Conservation (phyloP, 2,329 filamentous ascomycete species). For the Fusarium newnesense region DNA sequence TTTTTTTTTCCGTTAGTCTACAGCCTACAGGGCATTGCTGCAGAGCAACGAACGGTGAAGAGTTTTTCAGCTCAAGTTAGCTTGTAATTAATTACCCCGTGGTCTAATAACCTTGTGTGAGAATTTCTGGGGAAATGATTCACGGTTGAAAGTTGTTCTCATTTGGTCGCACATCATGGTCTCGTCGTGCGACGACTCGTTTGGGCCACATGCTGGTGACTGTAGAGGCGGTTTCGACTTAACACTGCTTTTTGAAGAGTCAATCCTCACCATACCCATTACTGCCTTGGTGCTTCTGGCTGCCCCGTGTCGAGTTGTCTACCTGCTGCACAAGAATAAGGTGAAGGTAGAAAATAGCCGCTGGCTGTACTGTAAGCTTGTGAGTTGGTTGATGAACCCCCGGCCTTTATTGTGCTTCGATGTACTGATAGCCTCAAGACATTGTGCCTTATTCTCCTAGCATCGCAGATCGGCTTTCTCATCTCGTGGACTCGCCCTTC, state of each 20-base stretch:
- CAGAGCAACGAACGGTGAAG: not conserved
- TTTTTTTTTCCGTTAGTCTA: no score
- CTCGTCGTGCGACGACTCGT: slow-evolving; percentile 28
- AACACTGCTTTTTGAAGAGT: slow-evolving; percentile 56
- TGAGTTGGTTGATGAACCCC: slow-evolving; percentile 15
- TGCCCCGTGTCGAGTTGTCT: slow-evolving; percentile 34
- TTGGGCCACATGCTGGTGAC: slow-evolving; percentile 32
- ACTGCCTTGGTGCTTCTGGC: slow-evolving; percentile 43
- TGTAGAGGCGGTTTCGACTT: slow-evolving; percentile 60
- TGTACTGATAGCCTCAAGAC: slow-evolving; percentile 22
- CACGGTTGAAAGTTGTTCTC: no score
- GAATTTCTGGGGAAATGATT: no score
- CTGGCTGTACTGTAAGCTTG: slow-evolving; percentile 36
- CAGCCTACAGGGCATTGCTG: no score
- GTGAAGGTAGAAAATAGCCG: slow-evolving; percentile 33
- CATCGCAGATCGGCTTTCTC: slow-evolving; percentile 23
- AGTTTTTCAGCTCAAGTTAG: not conserved
- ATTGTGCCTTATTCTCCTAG: slow-evolving; percentile 14
- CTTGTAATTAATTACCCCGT: not conserved
- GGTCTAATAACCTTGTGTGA: not conserved
- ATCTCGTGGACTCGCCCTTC: slow-evolving; percentile 19
- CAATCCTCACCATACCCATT: slow-evolving; percentile 45
- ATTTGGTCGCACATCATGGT: not conserved
- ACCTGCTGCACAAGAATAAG: slow-evolving; percentile 31
- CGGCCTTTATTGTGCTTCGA: accelerated